phyloP scores from a whole-genome alignment of 306 rosid species.

The Arachis hypogaea region DNA sequence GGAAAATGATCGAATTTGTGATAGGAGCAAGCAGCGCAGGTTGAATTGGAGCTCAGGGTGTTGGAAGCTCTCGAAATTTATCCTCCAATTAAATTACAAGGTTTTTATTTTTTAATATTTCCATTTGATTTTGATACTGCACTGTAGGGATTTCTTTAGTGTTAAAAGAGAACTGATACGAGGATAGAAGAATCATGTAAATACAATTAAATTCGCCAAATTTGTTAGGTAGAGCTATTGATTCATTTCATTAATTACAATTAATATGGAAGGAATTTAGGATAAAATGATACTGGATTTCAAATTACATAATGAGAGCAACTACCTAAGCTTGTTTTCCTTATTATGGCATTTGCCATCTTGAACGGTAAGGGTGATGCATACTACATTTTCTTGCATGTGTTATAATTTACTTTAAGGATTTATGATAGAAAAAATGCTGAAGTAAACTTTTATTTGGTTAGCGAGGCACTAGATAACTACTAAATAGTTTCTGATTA shows the following conservation, averaged over 20 bases:
- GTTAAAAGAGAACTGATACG: too few species aligned
- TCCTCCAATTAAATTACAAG: conserved; percentile 80
- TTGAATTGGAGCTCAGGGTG: conserved; percentile 83
- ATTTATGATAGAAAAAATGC: conserved; percentile 26
- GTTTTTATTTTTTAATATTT: conserved; percentile 10
- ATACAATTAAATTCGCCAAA: too few species aligned
- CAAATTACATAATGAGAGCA: background rate
- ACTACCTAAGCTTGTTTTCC: conserved; percentile 22
- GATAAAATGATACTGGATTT: conserved; percentile 24
- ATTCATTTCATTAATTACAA: background rate
- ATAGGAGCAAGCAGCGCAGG: conserved; percentile 77
- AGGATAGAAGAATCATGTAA: too few species aligned
- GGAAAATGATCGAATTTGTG: conserved; percentile 27
- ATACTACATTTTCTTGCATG: background rate
- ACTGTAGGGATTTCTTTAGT: too few species aligned
- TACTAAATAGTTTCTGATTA: background rate
- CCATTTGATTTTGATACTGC: background rate
- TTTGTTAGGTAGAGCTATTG: background rate
- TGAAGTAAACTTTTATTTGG: conserved; percentile 11
- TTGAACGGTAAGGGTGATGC: conserved; percentile 5
- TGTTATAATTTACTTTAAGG: background rate
- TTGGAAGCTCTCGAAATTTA: conserved; percentile 84
- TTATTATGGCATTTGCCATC: conserved; percentile 6
- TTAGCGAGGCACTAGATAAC: conserved; percentile 3
- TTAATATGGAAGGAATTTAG: conserved; percentile 11